Conservation (phyloP, 2,329 filamentous ascomycete species). For the Phyllosticta citriasiana region DNA sequence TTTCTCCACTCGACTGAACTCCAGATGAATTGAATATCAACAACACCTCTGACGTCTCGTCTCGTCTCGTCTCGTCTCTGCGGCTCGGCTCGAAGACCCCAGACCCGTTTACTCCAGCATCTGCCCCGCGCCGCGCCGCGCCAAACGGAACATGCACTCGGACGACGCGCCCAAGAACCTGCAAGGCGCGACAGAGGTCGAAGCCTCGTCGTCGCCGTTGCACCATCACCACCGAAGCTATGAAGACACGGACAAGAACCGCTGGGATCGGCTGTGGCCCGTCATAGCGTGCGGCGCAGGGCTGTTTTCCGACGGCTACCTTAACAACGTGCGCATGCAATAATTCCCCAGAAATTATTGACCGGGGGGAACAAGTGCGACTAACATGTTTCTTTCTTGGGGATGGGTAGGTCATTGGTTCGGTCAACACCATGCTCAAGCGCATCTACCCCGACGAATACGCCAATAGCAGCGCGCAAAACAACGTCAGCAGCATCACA, state of each 20-base stretch:
- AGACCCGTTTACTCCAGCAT: neutral
- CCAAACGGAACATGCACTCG: neutral
- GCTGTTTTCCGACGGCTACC: constrained; percentile 83
- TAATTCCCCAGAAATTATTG: neutral
- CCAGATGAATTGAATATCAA: neutral
- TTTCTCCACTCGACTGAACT: neutral
- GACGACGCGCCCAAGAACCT: neutral
- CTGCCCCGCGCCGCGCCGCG: too few relatives aligned
- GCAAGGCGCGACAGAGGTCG: constrained; percentile 1
- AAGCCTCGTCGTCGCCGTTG: neutral
- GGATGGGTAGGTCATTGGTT: constrained; percentile 63
- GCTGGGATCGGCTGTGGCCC: constrained; percentile 49
- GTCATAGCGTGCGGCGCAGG: constrained; percentile 84
- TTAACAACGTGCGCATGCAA: constrained; percentile 60
- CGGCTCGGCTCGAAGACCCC: neutral
- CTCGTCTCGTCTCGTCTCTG: too few relatives aligned
- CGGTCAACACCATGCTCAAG: constrained; percentile 67
- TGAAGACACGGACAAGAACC: constrained; percentile 22
- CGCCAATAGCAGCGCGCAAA: constrained; percentile 54
- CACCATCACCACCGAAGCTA: constrained; percentile 1
- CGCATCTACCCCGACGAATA: constrained; percentile 62
- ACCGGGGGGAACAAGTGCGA: neutral
- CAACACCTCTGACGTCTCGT: neutral
- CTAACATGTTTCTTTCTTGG: neutral
- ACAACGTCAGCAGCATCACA: constrained; percentile 70